These are phyloP conservation scores for Leccinum imitatum DNA, from an alignment of 768 basidiomycete species.

Conservation along the genomic window DNA sequence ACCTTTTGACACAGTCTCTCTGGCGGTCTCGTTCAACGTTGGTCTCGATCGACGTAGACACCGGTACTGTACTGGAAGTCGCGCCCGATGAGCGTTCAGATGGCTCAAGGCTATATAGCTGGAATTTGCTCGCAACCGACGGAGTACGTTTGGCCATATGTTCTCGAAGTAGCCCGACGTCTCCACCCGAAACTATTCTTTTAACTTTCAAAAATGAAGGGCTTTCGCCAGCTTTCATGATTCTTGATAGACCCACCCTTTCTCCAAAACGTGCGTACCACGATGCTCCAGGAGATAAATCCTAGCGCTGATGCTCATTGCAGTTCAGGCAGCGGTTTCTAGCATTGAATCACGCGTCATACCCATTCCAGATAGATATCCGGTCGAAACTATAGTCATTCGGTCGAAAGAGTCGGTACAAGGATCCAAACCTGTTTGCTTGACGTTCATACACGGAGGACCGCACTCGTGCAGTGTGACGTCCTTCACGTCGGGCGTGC, in stretches of 20 bases:
- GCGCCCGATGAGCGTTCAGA: slow-evolving; percentile 11
- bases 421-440: slow-evolving; percentile 40
- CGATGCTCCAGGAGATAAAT: not conserved
- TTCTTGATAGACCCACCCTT: slow-evolving; percentile 45
- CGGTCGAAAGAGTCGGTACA: slow-evolving; percentile 25
- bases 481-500: slow-evolving; percentile 43
- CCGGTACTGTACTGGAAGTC: slow-evolving; percentile 40
- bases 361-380: slow-evolving; percentile 47
- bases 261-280: slow-evolving; percentile 38
- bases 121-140: slow-evolving; percentile 55
- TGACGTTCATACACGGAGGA: slow-evolving; percentile 62
- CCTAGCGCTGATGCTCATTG: not conserved
- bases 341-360: slow-evolving; percentile 44
- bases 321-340: slow-evolving; percentile 47
- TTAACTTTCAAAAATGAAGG: slow-evolving; percentile 34
- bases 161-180: slow-evolving; percentile 46
- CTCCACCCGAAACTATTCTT: slow-evolving; percentile 50
- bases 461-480: slow-evolving; percentile 54
- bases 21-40: slow-evolving; percentile 57
- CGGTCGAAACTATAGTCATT: slow-evolving; percentile 57
- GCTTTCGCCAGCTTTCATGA: not conserved
- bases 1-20: slow-evolving; percentile 42
- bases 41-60: slow-evolving; percentile 42
- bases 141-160: slow-evolving; percentile 44
- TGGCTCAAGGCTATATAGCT: slow-evolving; percentile 40